A percentile compares a stretch with the other conserved stretches of the same genome.
These are phyloP conservation scores for Aspergillus heteromorphus DNA, from an alignment of 495 filamentous ascomycete genomes.

Conservation along the genomic window DNA sequence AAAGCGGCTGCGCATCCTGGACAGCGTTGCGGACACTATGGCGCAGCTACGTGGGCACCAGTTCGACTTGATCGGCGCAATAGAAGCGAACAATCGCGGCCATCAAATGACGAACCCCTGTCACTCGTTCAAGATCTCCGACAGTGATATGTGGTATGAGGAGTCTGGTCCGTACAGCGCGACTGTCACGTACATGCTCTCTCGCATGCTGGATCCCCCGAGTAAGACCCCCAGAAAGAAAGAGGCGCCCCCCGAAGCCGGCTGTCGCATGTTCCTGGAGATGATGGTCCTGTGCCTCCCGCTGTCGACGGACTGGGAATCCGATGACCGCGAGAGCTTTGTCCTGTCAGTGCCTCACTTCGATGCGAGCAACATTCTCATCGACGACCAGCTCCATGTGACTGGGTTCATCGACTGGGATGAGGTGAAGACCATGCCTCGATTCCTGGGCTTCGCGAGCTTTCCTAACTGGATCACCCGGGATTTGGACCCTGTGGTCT, in stretches of 20 bases:
- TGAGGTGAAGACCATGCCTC: neutral
- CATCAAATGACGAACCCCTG: neutral
- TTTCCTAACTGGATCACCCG: neutral
- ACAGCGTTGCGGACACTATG: slow-evolving; percentile 24
- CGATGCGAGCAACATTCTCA: neutral
- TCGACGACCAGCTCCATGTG: neutral
- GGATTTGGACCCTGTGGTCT: neutral
- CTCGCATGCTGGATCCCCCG: neutral
- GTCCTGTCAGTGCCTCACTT: neutral
- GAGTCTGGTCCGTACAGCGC: neutral
- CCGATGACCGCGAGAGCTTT: neutral
- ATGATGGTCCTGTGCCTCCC: neutral
- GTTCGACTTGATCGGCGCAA: slow-evolving; percentile 11
- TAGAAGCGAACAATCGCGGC: slow-evolving; percentile 11
- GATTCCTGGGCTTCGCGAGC: neutral
- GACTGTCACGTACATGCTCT: neutral
- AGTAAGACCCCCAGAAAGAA: no score
- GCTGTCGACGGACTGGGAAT: neutral
- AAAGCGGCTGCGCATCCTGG: slow-evolving; percentile 15
- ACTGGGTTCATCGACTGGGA: neutral
- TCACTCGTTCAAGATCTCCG: neutral
- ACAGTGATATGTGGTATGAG: neutral
- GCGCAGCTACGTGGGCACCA: slow-evolving; percentile 19
- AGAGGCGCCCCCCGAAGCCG: neutral
- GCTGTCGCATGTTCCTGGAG: neutral